These are phyloP conservation scores for Telfairia occidentalis DNA, from an alignment of 331 rosid genomes.

Conservation along the genomic window DNA sequence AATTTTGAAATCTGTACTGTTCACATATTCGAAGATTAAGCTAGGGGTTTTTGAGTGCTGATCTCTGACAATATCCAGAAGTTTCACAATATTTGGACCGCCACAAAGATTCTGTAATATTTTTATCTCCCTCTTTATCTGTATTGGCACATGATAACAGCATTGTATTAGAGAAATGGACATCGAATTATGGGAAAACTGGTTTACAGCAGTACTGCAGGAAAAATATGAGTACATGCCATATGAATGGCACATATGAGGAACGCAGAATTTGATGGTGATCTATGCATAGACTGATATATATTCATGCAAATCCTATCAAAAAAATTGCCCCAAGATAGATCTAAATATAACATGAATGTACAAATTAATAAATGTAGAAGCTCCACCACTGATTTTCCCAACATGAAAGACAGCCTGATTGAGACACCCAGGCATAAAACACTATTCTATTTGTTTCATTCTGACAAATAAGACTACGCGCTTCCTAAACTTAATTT, in stretches of 20 bases:
- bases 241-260: not conserved
- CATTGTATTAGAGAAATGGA: not conserved
- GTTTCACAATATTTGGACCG: conserved; percentile 33
- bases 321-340: not conserved
- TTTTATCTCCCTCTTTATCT: conserved; percentile 41
- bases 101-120: conserved; percentile 41
- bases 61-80: conserved; percentile 33
- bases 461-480: not conserved
- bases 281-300: not conserved
- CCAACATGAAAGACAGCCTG: not conserved
- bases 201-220: not conserved
- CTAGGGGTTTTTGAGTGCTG: conserved; percentile 35
- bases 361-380: not conserved
- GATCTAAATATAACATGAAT: not conserved
- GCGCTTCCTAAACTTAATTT: not conserved
- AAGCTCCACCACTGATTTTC: not conserved
- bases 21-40: conserved; percentile 31
- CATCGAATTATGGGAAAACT: not conserved
- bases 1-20: conserved; percentile 33
- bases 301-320: not conserved
- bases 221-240: not conserved
- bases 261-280: not conserved
- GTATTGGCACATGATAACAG: conserved; percentile 5
- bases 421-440: not conserved
- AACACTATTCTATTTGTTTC: not conserved